Evolutionary conservation across 1,284 basidiomycete genomes (phyloP), one percentile per base, ranked within the genome.

Genomic region (Naganishia liquefaciens): DNA sequence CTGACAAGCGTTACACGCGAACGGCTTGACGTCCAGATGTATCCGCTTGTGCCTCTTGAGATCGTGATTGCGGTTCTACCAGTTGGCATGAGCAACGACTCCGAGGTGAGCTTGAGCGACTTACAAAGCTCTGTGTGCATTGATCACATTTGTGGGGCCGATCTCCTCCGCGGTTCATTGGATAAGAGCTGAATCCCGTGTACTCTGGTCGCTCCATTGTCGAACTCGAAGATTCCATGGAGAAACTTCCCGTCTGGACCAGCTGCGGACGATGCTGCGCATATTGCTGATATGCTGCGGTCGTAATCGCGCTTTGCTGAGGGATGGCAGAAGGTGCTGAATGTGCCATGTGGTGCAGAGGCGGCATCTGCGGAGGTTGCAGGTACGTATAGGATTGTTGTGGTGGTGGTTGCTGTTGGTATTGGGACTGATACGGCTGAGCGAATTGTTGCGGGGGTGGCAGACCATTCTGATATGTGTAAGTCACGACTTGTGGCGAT

Each of bases 41-140:
- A 80, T 80, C 52, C 79, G 71, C 70, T 78, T 79, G 69, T 80
- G 79, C 52, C 79, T 72, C 67, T 80, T 81, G 63, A 80, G 68
- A 69, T 81, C 80, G 65, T 81, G 80, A 68, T 80, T 80, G 27
- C 80, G 78, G 72, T 80, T 81, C 74, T 77, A 17, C 15, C 27
- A 7, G 30, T 11, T 7, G 51, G 1, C 19, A 62, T 44, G 7
- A 42, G 25, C 19, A 33, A 15, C 6, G 10, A 2, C n/a, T 39
- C 52, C 19, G 9, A 4, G 2, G 11, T 9, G 15, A 51, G n/a
- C 25, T 25, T 7, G 47, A 6, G 15, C 13, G 40, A 76, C 76
- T 72, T 58, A 78, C 74, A 68, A 80, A 79, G 70, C 75, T 76
- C 67, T 79, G 79, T 0, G 75, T 73, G 70, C 79, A 80, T 63